Percentiles rank a stretch among this genome's conserved stretches.
These are phyloP conservation scores for Aspergillus carlsbadensis DNA, from an alignment of 495 filamentous ascomycete genomes.

Conservation along the genomic window DNA sequence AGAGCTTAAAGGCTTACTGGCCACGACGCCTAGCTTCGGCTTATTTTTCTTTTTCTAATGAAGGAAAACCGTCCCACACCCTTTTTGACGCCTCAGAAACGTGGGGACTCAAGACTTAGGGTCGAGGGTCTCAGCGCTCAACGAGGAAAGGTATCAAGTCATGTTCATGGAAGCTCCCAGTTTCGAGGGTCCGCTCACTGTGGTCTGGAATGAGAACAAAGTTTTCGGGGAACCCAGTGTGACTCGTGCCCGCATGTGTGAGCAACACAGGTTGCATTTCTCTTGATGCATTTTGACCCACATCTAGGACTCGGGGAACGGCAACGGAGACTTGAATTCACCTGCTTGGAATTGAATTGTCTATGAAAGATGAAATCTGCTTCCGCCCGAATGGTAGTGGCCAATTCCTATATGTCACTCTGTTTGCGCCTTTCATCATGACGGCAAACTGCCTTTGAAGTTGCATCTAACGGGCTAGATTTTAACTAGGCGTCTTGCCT, in stretches of 20 bases:
- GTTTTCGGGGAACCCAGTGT: neutral
- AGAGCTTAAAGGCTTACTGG: neutral
- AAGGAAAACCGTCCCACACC: neutral
- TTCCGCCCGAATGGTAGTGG: neutral
- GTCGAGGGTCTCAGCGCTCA: neutral
- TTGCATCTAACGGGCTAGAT: conserved; percentile 2
- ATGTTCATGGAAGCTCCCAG: neutral
- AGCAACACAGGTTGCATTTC: conserved; percentile 4
- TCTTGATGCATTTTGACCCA: conserved; percentile 9
- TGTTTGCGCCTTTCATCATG: conserved; percentile 5
- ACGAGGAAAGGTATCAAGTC: neutral
- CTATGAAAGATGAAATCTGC: neutral
- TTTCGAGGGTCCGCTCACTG: neutral
- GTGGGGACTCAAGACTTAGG: neutral
- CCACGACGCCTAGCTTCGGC: neutral
- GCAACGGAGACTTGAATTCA: neutral
- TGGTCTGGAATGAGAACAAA: neutral
- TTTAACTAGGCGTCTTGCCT: neutral
- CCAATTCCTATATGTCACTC: conserved; percentile 1
- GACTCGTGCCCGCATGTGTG: conserved; percentile 2
- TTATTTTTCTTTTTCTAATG: neutral
- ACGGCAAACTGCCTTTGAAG: conserved; percentile 3
- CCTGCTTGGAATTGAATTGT: neutral
- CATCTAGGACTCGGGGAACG: neutral
- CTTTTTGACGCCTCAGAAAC: neutral